Conservation (phyloP, 2,329 filamentous ascomycete species). For the Claviceps africana region DNA sequence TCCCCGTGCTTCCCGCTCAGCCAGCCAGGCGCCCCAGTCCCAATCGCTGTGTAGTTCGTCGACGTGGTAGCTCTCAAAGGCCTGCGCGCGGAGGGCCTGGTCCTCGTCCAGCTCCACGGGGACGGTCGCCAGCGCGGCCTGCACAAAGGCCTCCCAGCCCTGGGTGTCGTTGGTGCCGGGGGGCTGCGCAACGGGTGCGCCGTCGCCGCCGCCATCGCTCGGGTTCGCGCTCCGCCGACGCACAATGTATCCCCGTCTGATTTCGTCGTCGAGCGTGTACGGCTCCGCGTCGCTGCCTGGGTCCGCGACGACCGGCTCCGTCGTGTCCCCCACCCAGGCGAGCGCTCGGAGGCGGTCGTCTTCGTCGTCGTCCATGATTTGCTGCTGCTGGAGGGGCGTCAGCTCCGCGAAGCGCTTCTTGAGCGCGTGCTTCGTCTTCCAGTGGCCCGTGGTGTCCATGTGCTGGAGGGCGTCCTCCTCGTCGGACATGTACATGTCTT, state of each 20-base stretch:
- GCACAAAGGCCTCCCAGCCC: slow-evolving; percentile 16
- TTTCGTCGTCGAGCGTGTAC: slow-evolving; percentile 19
- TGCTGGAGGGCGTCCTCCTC: slow-evolving; percentile 23
- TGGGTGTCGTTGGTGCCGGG: slow-evolving; percentile 7
- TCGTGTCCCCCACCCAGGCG: slow-evolving; percentile 18
- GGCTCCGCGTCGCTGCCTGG: neutral
- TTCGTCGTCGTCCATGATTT: slow-evolving; percentile 23
- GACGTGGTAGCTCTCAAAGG: slow-evolving; percentile 10
- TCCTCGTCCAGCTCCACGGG: slow-evolving; percentile 12
- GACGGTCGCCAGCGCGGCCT: slow-evolving; percentile 12
- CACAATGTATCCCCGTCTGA: slow-evolving; percentile 19
- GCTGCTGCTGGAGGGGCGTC: slow-evolving; percentile 20
- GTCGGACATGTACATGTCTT: slow-evolving; percentile 39
- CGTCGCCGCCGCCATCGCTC: slow-evolving; percentile 1
- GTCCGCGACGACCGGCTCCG: slow-evolving; percentile 6
- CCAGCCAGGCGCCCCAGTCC: slow-evolving; percentile 13
- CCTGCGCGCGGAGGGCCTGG: slow-evolving; percentile 12
- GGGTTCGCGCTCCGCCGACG: neutral
- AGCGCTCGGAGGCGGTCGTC: slow-evolving; percentile 21
- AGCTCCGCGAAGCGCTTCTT: slow-evolving; percentile 31
- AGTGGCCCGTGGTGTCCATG: slow-evolving; percentile 23
- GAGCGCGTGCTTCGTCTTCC: slow-evolving; percentile 29
- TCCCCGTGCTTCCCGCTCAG: slow-evolving; percentile 6
- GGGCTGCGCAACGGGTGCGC: slow-evolving; percentile 6
- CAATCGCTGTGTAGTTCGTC: slow-evolving; percentile 7